Percentiles rank a stretch among this genome's conserved stretches.
phyloP scores from a whole-genome alignment of 345 rosid genomes.

The Pseudoturritis turrita region DNA sequence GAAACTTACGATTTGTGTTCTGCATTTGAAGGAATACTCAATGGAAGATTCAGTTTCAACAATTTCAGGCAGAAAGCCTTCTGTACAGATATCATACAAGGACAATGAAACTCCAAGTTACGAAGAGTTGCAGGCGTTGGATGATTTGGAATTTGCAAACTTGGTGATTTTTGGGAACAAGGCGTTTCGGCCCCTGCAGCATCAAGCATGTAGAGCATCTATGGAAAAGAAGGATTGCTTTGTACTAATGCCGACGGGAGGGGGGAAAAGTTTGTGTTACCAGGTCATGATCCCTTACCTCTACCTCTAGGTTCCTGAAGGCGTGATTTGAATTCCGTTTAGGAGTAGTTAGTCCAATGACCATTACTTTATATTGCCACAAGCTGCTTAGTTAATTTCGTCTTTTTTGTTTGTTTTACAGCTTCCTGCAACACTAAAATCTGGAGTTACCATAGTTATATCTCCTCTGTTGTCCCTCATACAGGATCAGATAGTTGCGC shows the following conservation, averaged over 20 bases:
- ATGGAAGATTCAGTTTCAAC: constrained; percentile 42
- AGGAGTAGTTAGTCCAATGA: background rate
- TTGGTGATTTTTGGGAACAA: constrained; percentile 74
- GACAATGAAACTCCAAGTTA: constrained; percentile 47
- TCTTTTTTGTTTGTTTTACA: constrained; percentile 26
- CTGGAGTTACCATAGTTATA: constrained; percentile 81
- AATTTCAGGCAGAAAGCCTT: constrained; percentile 33
- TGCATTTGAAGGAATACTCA: constrained; percentile 49
- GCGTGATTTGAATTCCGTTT: background rate
- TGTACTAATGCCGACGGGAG: constrained; percentile 88
- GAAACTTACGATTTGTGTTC: constrained; percentile 12
- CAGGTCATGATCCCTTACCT: constrained; percentile 47
- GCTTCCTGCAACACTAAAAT: constrained; percentile 86
- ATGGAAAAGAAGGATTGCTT: constrained; percentile 71
- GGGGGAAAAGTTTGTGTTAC: constrained; percentile 91
- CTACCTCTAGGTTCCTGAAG: background rate
- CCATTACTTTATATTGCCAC: background rate
- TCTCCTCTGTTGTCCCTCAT: constrained; percentile 84
- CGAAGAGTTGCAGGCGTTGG: constrained; percentile 68
- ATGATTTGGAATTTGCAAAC: constrained; percentile 82
- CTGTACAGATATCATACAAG: constrained; percentile 20
- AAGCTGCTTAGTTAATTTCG: background rate
- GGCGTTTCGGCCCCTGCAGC: constrained; percentile 67
- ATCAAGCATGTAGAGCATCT: constrained; percentile 76
- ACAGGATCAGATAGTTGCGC: constrained; percentile 85